These are phyloP conservation scores for Sporopachydermia lactativora DNA, from an alignment of 805 yeast genomes.

Conservation along the genomic window DNA sequence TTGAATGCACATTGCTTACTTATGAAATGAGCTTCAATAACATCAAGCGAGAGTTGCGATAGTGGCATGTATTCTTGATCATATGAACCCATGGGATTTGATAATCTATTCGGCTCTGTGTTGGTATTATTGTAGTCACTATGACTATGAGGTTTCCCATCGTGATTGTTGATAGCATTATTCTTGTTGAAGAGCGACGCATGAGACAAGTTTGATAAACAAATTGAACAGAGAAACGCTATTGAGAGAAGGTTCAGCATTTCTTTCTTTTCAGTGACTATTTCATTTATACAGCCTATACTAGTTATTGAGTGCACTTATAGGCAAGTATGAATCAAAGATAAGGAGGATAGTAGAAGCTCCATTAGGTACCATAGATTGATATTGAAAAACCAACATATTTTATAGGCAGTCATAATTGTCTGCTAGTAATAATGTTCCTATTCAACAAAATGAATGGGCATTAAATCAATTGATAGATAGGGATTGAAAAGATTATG, in stretches of 20 bases:
- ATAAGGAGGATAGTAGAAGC: conserved; percentile 1
- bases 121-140: conserved; percentile 1
- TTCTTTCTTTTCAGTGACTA: conserved; percentile 1
- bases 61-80: conserved; percentile 1
- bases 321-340: conserved; percentile 1
- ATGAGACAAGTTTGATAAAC: conserved; percentile 1
- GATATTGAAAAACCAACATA: conserved; percentile 1
- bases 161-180: conserved; percentile 1
- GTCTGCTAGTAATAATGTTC: background rate
- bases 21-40: conserved; percentile 1
- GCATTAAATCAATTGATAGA: conserved; percentile 1
- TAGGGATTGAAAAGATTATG: conserved; percentile 1
- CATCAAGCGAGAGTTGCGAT: conserved; percentile 1
- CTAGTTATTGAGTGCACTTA: conserved; percentile 1
- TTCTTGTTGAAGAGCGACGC: conserved; percentile 1
- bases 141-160: conserved; percentile 1
- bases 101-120: conserved; percentile 1
- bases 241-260: conserved; percentile 1
- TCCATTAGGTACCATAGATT: conserved; percentile 1
- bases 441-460: background rate
- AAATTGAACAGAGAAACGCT: background rate
- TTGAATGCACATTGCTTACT: conserved; percentile 1
- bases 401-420: conserved; percentile 1
- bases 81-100: conserved; percentile 1
- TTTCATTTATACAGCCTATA: conserved; percentile 1